Evolutionary conservation across 371 early-diverging fungal species (phyloP).

Genomic region (Mortierella sp.): DNA sequence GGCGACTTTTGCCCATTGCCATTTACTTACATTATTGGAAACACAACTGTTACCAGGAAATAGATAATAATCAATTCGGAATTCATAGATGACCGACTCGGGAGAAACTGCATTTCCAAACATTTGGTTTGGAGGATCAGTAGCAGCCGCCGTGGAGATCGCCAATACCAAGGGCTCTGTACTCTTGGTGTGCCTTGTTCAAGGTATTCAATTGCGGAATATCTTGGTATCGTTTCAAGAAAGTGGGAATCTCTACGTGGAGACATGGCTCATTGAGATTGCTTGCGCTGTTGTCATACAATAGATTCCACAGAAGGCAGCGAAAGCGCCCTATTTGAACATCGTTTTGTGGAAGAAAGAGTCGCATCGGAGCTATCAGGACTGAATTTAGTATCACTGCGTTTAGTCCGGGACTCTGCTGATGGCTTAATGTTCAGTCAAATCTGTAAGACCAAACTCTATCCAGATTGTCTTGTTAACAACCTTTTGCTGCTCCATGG

Average conservation of each 20-base stretch:
- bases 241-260: not conserved
- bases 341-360: conserved; percentile 21
- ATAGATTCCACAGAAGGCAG: not conserved
- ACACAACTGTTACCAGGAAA: not conserved
- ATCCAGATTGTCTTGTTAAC: not conserved
- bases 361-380: conserved; percentile 16
- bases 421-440: conserved; percentile 56
- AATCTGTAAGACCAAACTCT: conserved; percentile 36
- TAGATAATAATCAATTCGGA: no score
- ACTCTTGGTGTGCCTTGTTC: conserved; percentile 47
- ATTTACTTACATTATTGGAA: no score
- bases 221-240: no score
- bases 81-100: not conserved
- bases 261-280: not conserved
- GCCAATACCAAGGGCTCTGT: conserved; percentile 36
- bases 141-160: conserved; percentile 36
- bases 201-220: conserved; percentile 30
- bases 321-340: conserved; percentile 31
- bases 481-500: not conserved
- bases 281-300: not conserved
- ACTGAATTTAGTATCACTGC: conserved; percentile 28
- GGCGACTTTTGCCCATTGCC: no score
- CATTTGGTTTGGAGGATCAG: conserved; percentile 50
- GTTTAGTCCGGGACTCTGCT: conserved; percentile 33
- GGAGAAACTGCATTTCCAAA: not conserved